Percentiles rank a stretch among this genome's conserved stretches.
These are phyloP conservation scores for Takashimella koratensis DNA, from an alignment of 1,284 basidiomycete species.

Conservation along the genomic window DNA sequence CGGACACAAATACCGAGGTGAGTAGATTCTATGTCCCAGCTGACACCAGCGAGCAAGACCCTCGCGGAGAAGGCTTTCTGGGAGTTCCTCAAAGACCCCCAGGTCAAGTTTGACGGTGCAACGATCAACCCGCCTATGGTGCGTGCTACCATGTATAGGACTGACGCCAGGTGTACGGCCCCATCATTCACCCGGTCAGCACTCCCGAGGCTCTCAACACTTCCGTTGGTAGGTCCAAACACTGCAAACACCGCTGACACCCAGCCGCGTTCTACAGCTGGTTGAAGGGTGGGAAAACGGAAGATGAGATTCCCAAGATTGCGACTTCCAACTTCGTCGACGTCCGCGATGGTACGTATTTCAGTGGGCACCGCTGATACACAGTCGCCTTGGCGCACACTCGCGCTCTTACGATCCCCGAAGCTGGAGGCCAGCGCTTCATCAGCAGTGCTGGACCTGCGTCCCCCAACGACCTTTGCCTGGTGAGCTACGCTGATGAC, in stretches of 20 bases:
- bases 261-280: no score
- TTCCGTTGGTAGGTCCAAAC: slow-evolving; percentile 46
- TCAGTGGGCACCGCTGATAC: not conserved
- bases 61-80: slow-evolving; percentile 58
- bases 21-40: slow-evolving; percentile 12
- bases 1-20: slow-evolving; percentile 52
- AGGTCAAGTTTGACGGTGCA: slow-evolving; percentile 56
- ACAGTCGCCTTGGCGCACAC: slow-evolving; percentile 58
- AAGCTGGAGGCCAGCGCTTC: slow-evolving; percentile 61
- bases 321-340: not conserved
- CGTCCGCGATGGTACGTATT: not conserved
- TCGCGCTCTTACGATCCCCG: slow-evolving; percentile 54
- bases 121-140: slow-evolving; percentile 57
- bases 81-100: slow-evolving; percentile 56
- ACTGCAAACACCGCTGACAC: not conserved
- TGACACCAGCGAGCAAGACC: slow-evolving; percentile 53
- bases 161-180: slow-evolving; percentile 42
- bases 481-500: slow-evolving; percentile 17
- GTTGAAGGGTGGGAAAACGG: no score
- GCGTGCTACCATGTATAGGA: slow-evolving; percentile 12
- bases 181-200: slow-evolving; percentile 55
- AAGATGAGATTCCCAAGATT: no score
- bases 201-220: slow-evolving; percentile 56
- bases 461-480: slow-evolving; percentile 33
- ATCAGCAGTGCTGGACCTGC: slow-evolving; percentile 51